Evolutionary conservation across 345 rosid genomes (phyloP).

Genomic region (Trapa bicornis): DNA sequence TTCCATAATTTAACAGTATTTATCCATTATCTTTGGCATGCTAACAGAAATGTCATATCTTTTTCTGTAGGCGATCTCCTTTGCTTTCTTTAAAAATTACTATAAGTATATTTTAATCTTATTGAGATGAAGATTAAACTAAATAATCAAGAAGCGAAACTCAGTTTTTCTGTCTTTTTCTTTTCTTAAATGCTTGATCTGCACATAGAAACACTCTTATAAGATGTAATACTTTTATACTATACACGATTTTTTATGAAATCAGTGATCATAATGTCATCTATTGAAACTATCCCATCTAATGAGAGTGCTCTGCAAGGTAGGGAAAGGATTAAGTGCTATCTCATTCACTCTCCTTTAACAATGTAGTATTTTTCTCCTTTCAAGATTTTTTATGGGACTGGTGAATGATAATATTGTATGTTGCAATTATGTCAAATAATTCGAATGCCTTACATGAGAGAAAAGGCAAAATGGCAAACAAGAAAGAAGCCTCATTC

Average conservation of each 20-base stretch:
- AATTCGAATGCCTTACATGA: not conserved
- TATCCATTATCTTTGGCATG: too few relatives aligned
- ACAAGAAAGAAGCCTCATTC: too few relatives aligned
- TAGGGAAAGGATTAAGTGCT: not conserved
- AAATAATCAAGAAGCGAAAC: not conserved
- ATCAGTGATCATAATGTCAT: not conserved
- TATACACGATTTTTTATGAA: not conserved
- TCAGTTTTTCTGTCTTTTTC: not conserved
- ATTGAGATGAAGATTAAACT: not conserved
- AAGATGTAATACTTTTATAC: not conserved
- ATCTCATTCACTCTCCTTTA: not conserved
- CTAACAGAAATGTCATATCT: too few relatives aligned
- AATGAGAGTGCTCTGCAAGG: not conserved
- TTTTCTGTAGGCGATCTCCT: too few relatives aligned
- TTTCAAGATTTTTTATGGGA: not conserved
- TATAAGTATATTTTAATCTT: not conserved
- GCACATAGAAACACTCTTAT: not conserved
- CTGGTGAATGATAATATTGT: not conserved
- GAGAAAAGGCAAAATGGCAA: not conserved
- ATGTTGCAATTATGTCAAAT: not conserved
- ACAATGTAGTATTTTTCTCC: too few relatives aligned
- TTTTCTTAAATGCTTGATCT: not conserved
- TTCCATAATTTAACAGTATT: not conserved
- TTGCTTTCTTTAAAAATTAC: too few relatives aligned
- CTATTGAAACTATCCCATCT: not conserved